A percentile compares a stretch with the other conserved stretches of the same genome.
These are phyloP conservation scores for Coix lacrymajobi DNA, from an alignment of 176 grass and related monocot species.

Conservation along the genomic window DNA sequence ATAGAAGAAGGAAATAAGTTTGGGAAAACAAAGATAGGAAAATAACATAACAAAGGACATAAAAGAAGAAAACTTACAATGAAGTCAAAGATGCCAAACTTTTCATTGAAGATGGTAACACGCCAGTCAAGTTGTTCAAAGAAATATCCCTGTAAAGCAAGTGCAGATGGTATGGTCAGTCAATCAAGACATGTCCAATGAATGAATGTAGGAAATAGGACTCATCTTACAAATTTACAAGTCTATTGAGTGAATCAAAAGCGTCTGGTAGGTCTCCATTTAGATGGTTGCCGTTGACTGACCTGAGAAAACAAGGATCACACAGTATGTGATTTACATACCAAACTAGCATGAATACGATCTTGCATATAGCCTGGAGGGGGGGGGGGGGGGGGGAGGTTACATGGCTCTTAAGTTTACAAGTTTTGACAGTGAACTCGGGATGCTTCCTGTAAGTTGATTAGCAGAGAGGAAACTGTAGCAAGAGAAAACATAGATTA, in stretches of 20 bases:
- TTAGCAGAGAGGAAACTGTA: conserved; percentile 94
- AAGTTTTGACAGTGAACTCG: conserved; percentile 79
- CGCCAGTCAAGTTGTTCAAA: conserved; percentile 74
- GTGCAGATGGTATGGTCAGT: conserved; percentile 10
- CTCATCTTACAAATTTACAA: conserved; percentile 86
- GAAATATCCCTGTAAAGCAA: conserved; percentile 65
- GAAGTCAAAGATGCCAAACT: conserved; percentile 84
- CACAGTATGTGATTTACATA: neutral
- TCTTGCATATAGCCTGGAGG: neutral
- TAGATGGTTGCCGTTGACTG: conserved; percentile 76
- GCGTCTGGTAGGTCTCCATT: conserved; percentile 74
- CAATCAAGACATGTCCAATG: conserved; percentile 14
- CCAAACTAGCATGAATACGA: neutral
- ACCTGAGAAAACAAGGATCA: conserved; percentile 46
- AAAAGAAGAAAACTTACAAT: conserved; percentile 49
- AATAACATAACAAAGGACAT: neutral
- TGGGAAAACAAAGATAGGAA: neutral
- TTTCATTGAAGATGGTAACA: conserved; percentile 72
- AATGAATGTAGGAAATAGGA: conserved; percentile 12
- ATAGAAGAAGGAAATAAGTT: conserved; percentile 9
- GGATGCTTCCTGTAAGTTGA: conserved; percentile 95
- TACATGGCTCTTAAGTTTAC: conserved; percentile 76
- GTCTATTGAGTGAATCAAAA: conserved; percentile 59
- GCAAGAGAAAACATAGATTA: conserved; percentile 1
- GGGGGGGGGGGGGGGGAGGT: neutral